Evolutionary conservation across 1,284 basidiomycete genomes (phyloP).

Genomic region (Xerocomus nothofagi): DNA sequence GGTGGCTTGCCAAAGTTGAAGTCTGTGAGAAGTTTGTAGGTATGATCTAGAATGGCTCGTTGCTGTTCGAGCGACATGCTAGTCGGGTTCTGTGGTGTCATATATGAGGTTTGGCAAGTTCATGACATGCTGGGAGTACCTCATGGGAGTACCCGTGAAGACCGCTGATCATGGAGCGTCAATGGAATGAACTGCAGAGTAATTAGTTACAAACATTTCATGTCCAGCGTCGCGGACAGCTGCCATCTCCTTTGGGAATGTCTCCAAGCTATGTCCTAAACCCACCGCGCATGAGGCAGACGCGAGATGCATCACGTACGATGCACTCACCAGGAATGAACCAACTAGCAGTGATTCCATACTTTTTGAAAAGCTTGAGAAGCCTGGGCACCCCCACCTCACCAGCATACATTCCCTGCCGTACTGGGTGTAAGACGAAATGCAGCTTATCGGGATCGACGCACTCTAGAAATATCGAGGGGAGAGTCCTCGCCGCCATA

Average conservation of each 20-base stretch:
- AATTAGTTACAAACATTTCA: conserved; percentile 49
- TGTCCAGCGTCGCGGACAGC: conserved; percentile 69
- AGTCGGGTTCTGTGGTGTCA: conserved; percentile 53
- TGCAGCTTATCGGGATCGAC: not conserved
- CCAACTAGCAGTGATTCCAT: conserved; percentile 67
- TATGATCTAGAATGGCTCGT: conserved; percentile 69
- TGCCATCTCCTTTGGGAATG: conserved; percentile 66
- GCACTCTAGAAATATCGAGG: conserved; percentile 57
- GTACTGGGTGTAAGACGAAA: not conserved
- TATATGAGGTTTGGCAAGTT: not conserved
- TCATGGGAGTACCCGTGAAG: conserved; percentile 79
- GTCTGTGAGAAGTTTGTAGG: conserved; percentile 62
- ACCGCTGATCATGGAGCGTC: conserved; percentile 42
- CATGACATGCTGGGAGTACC: conserved; percentile 29
- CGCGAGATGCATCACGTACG: not conserved
- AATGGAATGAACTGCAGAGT: not conserved
- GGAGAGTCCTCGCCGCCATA: conserved; percentile 71
- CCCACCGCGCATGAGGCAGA: not conserved
- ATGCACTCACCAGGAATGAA: conserved; percentile 63
- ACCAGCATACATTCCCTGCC: conserved; percentile 67
- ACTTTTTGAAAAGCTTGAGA: conserved; percentile 73
- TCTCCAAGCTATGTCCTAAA: conserved; percentile 68
- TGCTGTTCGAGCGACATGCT: conserved; percentile 68
- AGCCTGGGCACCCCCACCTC: conserved; percentile 71
- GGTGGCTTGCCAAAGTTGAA: conserved; percentile 72